Percentiles rank a stretch among this genome's conserved stretches.
These are phyloP conservation scores for Physcomitrellopsis africana DNA, from an alignment of 225 moss, liverwort and hornwort species.

Conservation along the genomic window DNA sequence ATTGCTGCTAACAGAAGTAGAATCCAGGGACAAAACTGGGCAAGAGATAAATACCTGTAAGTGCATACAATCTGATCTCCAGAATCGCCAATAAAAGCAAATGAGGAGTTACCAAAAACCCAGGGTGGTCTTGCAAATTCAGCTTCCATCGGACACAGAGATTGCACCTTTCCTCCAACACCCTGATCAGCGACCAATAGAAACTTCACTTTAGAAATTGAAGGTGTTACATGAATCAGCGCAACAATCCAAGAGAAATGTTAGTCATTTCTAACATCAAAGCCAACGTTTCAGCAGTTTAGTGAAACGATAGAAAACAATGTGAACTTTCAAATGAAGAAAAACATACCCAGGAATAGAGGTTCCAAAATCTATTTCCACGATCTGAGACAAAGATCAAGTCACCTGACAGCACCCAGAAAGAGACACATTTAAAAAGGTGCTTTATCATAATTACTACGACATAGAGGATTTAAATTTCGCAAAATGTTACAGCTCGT, in stretches of 20 bases:
- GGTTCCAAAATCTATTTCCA: conserved; percentile 87
- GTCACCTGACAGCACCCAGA: conserved; percentile 58
- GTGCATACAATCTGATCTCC: conserved; percentile 66
- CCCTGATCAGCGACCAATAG: conserved; percentile 47
- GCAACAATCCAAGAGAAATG: neutral
- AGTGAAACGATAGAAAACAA: conserved; percentile 4
- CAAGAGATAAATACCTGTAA: conserved; percentile 57
- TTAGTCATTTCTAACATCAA: neutral
- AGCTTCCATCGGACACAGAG: conserved; percentile 74
- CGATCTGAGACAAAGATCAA: conserved; percentile 91
- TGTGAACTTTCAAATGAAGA: conserved; percentile 3
- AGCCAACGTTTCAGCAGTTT: neutral
- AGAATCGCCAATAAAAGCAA: conserved; percentile 61
- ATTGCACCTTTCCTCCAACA: conserved; percentile 60
- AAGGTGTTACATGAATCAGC: neutral
- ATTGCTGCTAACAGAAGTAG: conserved; percentile 18
- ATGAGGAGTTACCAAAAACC: conserved; percentile 80
- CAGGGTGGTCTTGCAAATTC: conserved; percentile 85
- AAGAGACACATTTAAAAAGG: neutral
- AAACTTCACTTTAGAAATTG: conserved; percentile 8
- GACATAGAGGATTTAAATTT: neutral
- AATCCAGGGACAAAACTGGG: conserved; percentile 8
- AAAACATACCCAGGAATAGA: conserved; percentile 78
- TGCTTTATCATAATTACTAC: neutral
- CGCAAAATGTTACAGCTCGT: neutral